Evolutionary conservation across 345 rosid species (phyloP).

Genomic region (Triadica sebifera): DNA sequence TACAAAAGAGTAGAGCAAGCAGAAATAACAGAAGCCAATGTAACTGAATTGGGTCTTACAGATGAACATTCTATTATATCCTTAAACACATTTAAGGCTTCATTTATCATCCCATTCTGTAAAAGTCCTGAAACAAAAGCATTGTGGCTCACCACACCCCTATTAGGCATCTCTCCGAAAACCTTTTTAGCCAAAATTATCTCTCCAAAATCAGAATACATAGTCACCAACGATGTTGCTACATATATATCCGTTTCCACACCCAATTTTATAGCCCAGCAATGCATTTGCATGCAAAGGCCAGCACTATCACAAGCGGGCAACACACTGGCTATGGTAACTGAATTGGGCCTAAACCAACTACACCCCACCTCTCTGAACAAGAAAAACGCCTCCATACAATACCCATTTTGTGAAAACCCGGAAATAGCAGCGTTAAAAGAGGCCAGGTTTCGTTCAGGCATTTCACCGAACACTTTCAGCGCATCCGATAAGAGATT

Average conservation of each 20-base stretch:
- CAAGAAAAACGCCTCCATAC: slow-evolving; percentile 39
- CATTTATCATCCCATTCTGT: slow-evolving; percentile 41
- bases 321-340: slow-evolving; percentile 52
- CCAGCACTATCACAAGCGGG: slow-evolving; percentile 36
- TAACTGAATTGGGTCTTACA: slow-evolving; percentile 47
- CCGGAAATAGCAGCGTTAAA: slow-evolving; percentile 55
- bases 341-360: slow-evolving; percentile 49
- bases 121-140: slow-evolving; percentile 52
- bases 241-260: slow-evolving; percentile 53
- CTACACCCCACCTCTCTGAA: slow-evolving; percentile 38
- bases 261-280: slow-evolving; percentile 54
- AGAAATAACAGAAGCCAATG: slow-evolving; percentile 47
- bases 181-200: slow-evolving; percentile 42
- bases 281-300: slow-evolving; percentile 48
- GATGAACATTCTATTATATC: slow-evolving; percentile 42
- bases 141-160: slow-evolving; percentile 56
- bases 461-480: slow-evolving; percentile 45
- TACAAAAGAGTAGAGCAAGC: slow-evolving; percentile 48
- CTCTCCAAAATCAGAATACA: slow-evolving; percentile 43
- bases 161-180: slow-evolving; percentile 43
- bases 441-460: slow-evolving; percentile 37
- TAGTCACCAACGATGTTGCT: slow-evolving; percentile 53
- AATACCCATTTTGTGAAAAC: slow-evolving; percentile 40
- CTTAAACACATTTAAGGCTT: slow-evolving; percentile 47
- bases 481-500: slow-evolving; percentile 29